These are phyloP conservation scores for Chlamydomonas sp. DNA, from an alignment of 139 green algal genomes.

Conservation along the genomic window DNA sequence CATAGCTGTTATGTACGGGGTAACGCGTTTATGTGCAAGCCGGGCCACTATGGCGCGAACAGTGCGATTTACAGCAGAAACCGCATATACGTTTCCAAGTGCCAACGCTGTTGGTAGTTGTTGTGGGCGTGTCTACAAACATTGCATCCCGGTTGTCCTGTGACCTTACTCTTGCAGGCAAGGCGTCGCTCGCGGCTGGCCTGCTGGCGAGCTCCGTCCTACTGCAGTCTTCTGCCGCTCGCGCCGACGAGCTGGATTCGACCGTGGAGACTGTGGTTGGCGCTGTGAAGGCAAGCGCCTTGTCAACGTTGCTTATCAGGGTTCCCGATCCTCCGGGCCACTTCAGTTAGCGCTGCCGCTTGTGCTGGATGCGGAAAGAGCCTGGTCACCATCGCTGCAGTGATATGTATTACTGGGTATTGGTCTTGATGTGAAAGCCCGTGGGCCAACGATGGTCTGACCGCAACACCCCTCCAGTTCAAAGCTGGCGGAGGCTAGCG, in stretches of 20 bases:
- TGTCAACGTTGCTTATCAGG: neutral
- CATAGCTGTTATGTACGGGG: no score
- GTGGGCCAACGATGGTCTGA: no score
- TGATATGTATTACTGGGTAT: no score
- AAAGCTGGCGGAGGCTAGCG: no score
- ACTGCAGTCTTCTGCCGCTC: constrained; percentile 21
- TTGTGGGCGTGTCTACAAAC: neutral
- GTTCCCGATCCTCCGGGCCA: neutral
- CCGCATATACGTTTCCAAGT: no score
- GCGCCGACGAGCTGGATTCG: constrained; percentile 43
- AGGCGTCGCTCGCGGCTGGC: constrained; percentile 15
- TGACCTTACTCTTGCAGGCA: neutral
- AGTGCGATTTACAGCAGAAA: no score
- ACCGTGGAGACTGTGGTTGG: constrained; percentile 50
- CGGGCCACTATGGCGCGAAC: no score
- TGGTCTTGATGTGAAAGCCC: no score
- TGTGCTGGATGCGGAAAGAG: neutral
- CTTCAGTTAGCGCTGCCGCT: neutral
- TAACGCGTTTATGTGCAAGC: no score
- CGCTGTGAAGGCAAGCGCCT: constrained; percentile 50
- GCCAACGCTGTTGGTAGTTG: no score
- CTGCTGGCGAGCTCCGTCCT: constrained; percentile 13
- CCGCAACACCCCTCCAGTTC: no score
- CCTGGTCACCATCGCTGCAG: no score
- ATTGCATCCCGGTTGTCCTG: neutral